Evolutionary conservation across 768 basidiomycete species (phyloP), one percentile per base, ranked within the genome.

Genomic region (Omphalotus guepiniiformis): DNA sequence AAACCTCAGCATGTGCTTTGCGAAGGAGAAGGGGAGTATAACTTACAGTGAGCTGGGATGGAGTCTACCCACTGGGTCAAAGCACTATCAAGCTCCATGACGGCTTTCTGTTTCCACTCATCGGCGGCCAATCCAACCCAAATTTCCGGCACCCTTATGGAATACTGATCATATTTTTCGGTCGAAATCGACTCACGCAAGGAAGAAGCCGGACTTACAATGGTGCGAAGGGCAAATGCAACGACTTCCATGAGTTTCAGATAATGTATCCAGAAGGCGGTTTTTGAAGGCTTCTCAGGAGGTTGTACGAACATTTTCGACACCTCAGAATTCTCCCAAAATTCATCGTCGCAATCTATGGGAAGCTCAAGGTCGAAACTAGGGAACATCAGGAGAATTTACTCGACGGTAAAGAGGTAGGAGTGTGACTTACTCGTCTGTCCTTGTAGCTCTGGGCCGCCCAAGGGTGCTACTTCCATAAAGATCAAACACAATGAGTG

Each of bases 41-140:
- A 38, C 64, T 60, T 47, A 67, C 64, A 36, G 29, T 66, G 59
- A 55, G 56, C 56, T 3, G 80, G 80, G 3, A 82, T 67, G 4
- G 67, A 58, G 38, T 80, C 73, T 1, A 76, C 65, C 82, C 82
- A 83, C n/a, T 71, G 66, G 47, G 80, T 82, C 21, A 83, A 54
- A 2, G 73, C 72, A 7, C 74, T 74, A 59, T 83, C 82, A 11
- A 47, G 23, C 34, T 47, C 46, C 12, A 39, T 11, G 9, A 47
- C 27, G 11, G 38, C 27, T 29, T 18, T 47, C 6, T 29, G 46
- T 6, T 21, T 29, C 46, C 46, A 47, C 6, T 47, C 38, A 15
- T 26, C n/a, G 15, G n/a, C 12, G 21, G 46, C 34, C 35, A 27
- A 25, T 5, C 35, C 21, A 18, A 18, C 22, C 44, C 29, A 46